Conservation (phyloP, 176 grass and related monocot species). For the Zizania latifolia region DNA sequence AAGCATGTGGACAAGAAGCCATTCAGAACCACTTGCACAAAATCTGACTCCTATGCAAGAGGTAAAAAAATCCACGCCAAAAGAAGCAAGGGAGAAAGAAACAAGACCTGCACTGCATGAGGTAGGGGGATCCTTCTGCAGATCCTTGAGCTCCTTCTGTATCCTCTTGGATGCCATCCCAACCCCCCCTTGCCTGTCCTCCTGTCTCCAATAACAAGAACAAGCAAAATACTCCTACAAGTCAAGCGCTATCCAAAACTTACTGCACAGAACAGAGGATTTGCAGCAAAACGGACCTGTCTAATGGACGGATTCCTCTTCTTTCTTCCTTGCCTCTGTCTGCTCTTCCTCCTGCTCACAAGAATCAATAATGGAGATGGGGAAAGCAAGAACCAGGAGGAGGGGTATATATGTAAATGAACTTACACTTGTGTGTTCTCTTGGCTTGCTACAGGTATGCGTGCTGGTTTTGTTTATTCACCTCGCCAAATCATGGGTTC, state of each 20-base stretch:
- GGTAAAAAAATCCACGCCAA: conserved; percentile 9
- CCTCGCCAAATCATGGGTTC: no score
- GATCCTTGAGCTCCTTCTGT: conserved; percentile 82
- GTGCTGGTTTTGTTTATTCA: conserved; percentile 42
- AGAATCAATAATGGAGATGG: conserved; percentile 42
- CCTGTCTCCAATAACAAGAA: conserved; percentile 6
- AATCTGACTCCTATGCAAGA: conserved; percentile 11
- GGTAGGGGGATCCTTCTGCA: conserved; percentile 75
- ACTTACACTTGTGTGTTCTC: neutral
- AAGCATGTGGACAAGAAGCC: conserved; percentile 2
- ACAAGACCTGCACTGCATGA: conserved; percentile 72
- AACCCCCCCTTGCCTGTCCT: neutral
- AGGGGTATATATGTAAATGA: conserved; percentile 43
- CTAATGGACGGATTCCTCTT: neutral
- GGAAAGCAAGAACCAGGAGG: neutral
- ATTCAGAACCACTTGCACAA: conserved; percentile 28
- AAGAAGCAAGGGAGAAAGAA: neutral
- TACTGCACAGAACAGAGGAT: neutral
- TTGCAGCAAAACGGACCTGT: neutral
- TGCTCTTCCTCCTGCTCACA: neutral
- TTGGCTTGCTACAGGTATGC: conserved; percentile 29
- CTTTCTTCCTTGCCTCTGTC: neutral
- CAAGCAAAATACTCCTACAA: conserved; percentile 21
- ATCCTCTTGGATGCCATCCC: conserved; percentile 80
- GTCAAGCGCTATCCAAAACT: neutral